phyloP scores from a whole-genome alignment of 2,329 filamentous ascomycete genomes.

The Fusarium sp. region DNA sequence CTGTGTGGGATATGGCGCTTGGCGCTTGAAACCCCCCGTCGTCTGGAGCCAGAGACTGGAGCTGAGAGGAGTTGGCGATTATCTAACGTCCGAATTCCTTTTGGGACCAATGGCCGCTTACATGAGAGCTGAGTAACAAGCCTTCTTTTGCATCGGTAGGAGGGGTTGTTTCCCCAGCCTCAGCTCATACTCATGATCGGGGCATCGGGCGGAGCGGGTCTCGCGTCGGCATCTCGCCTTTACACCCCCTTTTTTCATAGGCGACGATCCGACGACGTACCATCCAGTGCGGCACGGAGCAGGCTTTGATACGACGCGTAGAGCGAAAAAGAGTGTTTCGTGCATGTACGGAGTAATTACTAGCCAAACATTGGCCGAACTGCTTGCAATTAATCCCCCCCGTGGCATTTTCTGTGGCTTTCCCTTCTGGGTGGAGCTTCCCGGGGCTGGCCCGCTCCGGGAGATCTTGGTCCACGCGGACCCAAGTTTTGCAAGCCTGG shows the following conservation, averaged over 20 bases:
- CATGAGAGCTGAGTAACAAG: background rate
- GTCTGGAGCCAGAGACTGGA: background rate
- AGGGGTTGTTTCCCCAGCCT: background rate
- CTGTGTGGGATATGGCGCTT: background rate
- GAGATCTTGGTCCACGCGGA: slow-evolving; percentile 8
- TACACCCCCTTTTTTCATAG: background rate
- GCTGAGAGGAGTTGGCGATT: background rate
- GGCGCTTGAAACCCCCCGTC: background rate
- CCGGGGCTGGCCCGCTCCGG: slow-evolving; percentile 29
- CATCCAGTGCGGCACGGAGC: background rate
- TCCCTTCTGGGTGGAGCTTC: slow-evolving; percentile 21
- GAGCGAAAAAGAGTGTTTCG: background rate
- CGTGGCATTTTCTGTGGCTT: background rate
- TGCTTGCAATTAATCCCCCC: background rate
- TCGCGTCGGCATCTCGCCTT: slow-evolving; percentile 2
- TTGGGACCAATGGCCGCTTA: background rate
- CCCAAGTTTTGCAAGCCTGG: background rate
- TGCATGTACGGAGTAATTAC: background rate
- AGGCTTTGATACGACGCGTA: background rate
- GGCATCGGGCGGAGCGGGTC: slow-evolving; percentile 22
- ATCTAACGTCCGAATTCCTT: background rate
- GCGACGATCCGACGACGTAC: background rate
- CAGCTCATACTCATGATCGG: slow-evolving; percentile 11
- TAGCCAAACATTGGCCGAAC: background rate
- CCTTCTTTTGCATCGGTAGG: background rate